A percentile compares a stretch with the other conserved stretches of the same genome.
Evolutionary conservation across 148 eudicot species (phyloP).

Genomic region (Chenopodium suecicum): DNA sequence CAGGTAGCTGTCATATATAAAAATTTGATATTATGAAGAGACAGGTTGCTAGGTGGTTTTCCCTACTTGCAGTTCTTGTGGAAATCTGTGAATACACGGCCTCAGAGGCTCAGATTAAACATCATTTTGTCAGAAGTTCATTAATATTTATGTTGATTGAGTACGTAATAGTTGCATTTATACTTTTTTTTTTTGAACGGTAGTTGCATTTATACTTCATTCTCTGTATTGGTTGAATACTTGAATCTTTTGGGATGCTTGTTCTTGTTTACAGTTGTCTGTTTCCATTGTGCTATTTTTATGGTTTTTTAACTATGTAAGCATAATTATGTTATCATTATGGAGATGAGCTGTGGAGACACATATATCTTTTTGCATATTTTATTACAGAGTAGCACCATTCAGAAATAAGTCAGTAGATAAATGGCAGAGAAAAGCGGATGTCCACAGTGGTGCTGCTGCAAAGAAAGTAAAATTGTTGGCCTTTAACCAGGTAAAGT

Average conservation of each 20-base stretch:
- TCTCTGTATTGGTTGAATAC: background rate
- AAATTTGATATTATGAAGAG: background rate
- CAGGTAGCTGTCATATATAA: background rate
- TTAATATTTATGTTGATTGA: background rate
- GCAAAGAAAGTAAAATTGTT: constrained; percentile 71
- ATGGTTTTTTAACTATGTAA: background rate
- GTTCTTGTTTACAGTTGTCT: background rate
- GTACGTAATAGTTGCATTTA: background rate
- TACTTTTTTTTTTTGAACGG: no score
- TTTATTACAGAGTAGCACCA: constrained; percentile 49
- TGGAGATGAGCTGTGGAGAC: background rate
- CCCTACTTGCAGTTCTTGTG: background rate
- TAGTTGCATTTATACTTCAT: no score
- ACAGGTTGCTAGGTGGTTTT: background rate
- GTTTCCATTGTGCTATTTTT: background rate
- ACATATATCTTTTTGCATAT: background rate
- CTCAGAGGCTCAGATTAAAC: background rate
- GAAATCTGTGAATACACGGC: background rate
- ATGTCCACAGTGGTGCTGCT: constrained; percentile 92
- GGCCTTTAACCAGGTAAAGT: constrained; percentile 86
- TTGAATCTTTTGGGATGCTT: background rate
- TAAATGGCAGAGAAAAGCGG: constrained; percentile 97
- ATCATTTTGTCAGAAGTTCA: background rate
- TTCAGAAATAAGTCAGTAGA: constrained; percentile 81
- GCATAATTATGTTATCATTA: background rate